phyloP scores from a whole-genome alignment of 257 asterid genomes.

The Ilex aquifolium region DNA sequence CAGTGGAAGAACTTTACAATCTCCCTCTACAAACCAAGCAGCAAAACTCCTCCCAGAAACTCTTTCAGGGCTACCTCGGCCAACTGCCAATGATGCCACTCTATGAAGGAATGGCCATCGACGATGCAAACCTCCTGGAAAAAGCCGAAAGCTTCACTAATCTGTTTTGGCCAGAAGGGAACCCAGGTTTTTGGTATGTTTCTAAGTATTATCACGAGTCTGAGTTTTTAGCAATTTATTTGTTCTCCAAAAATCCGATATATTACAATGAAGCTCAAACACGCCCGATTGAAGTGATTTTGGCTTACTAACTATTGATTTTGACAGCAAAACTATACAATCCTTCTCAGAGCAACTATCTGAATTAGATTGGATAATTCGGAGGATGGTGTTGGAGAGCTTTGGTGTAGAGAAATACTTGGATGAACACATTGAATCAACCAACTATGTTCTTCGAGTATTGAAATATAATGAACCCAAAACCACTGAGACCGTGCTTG shows the following conservation, averaged over 20 bases:
- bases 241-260: no score
- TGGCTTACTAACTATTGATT: no score
- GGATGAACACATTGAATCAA: slow-evolving; percentile 46
- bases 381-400: slow-evolving; percentile 45
- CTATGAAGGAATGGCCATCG: slow-evolving; percentile 60
- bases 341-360: slow-evolving; percentile 27
- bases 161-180: slow-evolving; percentile 56
- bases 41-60: slow-evolving; percentile 40
- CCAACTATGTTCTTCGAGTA: slow-evolving; percentile 37
- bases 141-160: slow-evolving; percentile 27
- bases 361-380: slow-evolving; percentile 33
- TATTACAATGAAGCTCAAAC: no score
- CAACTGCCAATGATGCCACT: slow-evolving; percentile 42
- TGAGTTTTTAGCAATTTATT: not conserved
- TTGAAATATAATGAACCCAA: slow-evolving; percentile 46
- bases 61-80: slow-evolving; percentile 60
- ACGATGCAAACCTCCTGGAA: slow-evolving; percentile 24
- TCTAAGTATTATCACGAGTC: no score
- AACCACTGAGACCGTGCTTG: slow-evolving; percentile 24
- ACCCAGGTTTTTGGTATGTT: slow-evolving; percentile 41
- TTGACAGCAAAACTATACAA: slow-evolving; percentile 29
- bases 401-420: slow-evolving; percentile 33
- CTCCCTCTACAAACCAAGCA: slow-evolving; percentile 48
- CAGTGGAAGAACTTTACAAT: slow-evolving; percentile 36
- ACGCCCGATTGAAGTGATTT: no score